These are phyloP conservation scores for Eucalyptus regnans DNA, from an alignment of 345 rosid species.

Conservation along the genomic window DNA sequence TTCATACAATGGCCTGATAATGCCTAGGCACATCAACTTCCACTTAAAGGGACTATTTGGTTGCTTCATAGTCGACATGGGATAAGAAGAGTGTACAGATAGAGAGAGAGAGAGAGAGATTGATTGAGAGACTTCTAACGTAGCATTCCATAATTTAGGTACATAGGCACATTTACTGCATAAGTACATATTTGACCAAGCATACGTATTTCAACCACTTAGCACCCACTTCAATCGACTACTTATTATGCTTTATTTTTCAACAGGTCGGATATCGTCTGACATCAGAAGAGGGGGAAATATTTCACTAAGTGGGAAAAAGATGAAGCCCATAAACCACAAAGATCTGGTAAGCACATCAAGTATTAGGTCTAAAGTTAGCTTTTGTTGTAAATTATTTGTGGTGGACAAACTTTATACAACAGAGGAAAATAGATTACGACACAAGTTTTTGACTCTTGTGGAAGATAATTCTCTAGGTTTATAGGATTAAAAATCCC, in stretches of 20 bases:
- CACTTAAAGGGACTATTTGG: neutral
- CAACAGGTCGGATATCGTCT: neutral
- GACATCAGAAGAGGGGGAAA: neutral
- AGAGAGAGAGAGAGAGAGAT: no score
- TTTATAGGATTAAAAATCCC: neutral
- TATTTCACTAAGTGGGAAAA: neutral
- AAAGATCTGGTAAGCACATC: neutral
- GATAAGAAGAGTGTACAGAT: neutral
- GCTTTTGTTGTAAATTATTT: neutral
- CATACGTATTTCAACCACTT: neutral
- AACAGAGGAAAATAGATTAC: neutral
- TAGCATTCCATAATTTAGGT: neutral
- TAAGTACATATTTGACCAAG: neutral
- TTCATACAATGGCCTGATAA: neutral
- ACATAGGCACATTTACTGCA: neutral
- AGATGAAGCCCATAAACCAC: neutral
- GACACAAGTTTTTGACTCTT: neutral
- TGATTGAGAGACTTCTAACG: neutral
- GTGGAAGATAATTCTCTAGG: neutral
- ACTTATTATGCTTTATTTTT: neutral
- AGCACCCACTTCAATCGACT: neutral
- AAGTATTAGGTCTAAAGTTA: neutral
- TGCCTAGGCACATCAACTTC: neutral
- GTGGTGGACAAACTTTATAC: neutral
- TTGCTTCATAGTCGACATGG: neutral